Percentiles rank a stretch among this genome's conserved stretches.
Evolutionary conservation across 225 moss, liverwort and hornwort species (phyloP).

Genomic region (Lunularia cruciata): DNA sequence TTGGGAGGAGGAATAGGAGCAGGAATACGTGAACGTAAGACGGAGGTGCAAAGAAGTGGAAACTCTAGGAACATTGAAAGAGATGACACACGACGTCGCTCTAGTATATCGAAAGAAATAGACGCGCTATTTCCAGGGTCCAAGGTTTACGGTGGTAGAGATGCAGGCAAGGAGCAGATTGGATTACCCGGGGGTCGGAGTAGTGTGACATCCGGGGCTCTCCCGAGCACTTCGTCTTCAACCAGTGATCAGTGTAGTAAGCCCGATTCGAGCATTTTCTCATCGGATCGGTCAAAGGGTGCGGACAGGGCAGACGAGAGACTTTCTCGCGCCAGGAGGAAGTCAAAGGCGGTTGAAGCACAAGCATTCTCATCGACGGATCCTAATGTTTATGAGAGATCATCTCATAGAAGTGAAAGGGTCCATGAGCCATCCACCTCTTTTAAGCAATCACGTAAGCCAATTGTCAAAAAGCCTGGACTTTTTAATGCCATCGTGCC

Average conservation of each 20-base stretch:
- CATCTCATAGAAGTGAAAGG: slow-evolving; percentile 17
- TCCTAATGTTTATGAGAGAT: slow-evolving; percentile 7
- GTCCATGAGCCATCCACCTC: slow-evolving; percentile 7
- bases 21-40: slow-evolving; percentile 31
- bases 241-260: slow-evolving; percentile 21
- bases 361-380: slow-evolving; percentile 3
- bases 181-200: slow-evolving; percentile 2
- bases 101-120: slow-evolving; percentile 18
- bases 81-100: slow-evolving; percentile 20
- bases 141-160: slow-evolving; percentile 20
- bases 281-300: slow-evolving; percentile 3
- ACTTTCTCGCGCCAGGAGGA: slow-evolving; percentile 23
- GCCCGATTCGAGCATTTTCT: slow-evolving; percentile 20
- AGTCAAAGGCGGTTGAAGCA: neutral
- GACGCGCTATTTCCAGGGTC: slow-evolving; percentile 16
- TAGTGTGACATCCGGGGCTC: slow-evolving; percentile 9
- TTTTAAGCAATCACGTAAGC: slow-evolving; percentile 9
- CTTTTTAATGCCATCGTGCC: slow-evolving; percentile 14
- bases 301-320: slow-evolving; percentile 16
- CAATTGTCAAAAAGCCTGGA: slow-evolving; percentile 13
- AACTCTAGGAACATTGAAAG: slow-evolving; percentile 28
- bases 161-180: slow-evolving; percentile 19
- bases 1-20: slow-evolving; percentile 32
- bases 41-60: slow-evolving; percentile 30
- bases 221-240: neutral